Base-by-base conservation (phyloP, 2,329 filamentous ascomycete genomes). In the Grosmannia huntii region DNA sequence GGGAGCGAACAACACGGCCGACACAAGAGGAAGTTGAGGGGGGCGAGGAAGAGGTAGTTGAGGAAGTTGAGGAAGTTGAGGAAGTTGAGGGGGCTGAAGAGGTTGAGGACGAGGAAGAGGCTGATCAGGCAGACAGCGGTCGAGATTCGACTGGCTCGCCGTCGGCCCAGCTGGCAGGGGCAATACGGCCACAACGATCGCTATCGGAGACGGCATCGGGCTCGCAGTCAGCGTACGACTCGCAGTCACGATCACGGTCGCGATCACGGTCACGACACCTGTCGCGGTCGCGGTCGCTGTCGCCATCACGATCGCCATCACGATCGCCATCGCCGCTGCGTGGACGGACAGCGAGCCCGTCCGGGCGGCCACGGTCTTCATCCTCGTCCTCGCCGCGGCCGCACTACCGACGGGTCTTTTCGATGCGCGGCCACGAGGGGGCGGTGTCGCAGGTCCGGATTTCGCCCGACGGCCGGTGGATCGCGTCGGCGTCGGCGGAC, bases 401-500 rank as follows among this genome's bases (percentile, higher is more conserved):
- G 19, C 78, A 86, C 68, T 95, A 90, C 73, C 79, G 75, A 49
- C 80, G 84, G 38, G 82, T 83, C 57, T 80, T 91, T 62, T 79
- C 86, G 23, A 78, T 96, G 23, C 81, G 78, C 61, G 91, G 90
- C 2, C 92, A 97, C 73, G 78, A 81, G 55, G 84, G 85, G 60
- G 85, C 89, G 25, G 83, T 97, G 1, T 87, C 91, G 2, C 85
- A 89, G 57, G 89, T 95, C 54, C 87, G 88, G 65, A 95, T 96
- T 72, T 96, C 91, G 1, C 94, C 92, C 0, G 86, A 96, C 72
- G 90, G 90, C 5, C 81, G 82, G 36, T 94, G 88, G 83, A 89
- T 99, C 63, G 94, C 94, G 23, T 94, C 87, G 62, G 87, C 86
- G 56, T 95, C 90, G 38, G 90, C 92, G 23, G 94, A 99, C 72